Percentiles rank a stretch among this genome's conserved stretches.
These are phyloP conservation scores for Piper betle DNA, from an alignment of 164 flowering plant genomes.

Conservation along the genomic window DNA sequence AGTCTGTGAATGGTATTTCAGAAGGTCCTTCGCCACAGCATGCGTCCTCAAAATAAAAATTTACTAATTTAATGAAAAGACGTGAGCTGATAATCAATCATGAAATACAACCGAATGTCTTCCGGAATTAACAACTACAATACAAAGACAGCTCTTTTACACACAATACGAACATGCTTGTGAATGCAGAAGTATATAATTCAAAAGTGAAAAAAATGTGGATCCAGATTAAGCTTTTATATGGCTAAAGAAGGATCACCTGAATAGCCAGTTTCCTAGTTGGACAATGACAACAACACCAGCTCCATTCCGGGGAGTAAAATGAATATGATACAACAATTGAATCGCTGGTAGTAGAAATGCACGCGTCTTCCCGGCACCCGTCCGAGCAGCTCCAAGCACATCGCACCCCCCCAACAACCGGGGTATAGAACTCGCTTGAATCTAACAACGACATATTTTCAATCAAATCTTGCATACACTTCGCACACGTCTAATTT, in stretches of 20 bases:
- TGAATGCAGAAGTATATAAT: no score
- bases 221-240: neutral
- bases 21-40: slow-evolving; percentile 87
- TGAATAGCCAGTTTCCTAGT: slow-evolving; percentile 96
- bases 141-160: neutral
- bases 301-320: slow-evolving; percentile 72
- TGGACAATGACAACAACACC: slow-evolving; percentile 93
- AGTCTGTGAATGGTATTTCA: slow-evolving; percentile 81
- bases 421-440: slow-evolving; percentile 78
- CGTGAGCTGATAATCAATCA: neutral
- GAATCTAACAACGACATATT: slow-evolving; percentile 37
- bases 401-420: slow-evolving; percentile 73
- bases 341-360: slow-evolving; percentile 90
- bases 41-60: slow-evolving; percentile 44
- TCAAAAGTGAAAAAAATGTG: neutral
- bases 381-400: slow-evolving; percentile 97
- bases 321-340: slow-evolving; percentile 38
- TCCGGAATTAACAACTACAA: neutral
- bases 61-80: neutral
- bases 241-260: slow-evolving; percentile 15
- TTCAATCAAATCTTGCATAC: no score
- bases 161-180: neutral
- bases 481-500: no score
- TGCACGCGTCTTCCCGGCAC: slow-evolving; percentile 92
- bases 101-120: no score